Percentiles rank a stretch among this genome's conserved stretches.
Conservation (phyloP, 2,329 filamentous ascomycete species). For the Pseudodiploospora longispora region DNA sequence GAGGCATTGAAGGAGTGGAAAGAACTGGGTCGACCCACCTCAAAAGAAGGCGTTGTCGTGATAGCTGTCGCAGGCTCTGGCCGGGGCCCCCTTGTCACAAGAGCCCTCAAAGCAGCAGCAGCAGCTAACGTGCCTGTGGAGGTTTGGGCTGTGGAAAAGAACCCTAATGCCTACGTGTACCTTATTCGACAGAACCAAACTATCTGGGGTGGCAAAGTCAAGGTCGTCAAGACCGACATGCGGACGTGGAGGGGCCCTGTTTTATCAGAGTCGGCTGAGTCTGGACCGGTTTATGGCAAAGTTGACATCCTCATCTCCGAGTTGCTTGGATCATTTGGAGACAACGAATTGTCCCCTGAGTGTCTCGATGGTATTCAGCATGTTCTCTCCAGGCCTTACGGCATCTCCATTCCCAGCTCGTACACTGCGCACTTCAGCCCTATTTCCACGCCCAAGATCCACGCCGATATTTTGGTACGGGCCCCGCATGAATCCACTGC, state of each 20-base stretch:
- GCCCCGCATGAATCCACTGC: constrained; percentile 56
- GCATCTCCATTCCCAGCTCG: constrained; percentile 86
- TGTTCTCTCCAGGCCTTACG: constrained; percentile 67
- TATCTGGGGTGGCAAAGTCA: constrained; percentile 74
- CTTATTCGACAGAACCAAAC: constrained; percentile 77
- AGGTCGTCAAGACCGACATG: constrained; percentile 94
- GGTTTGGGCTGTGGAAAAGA: constrained; percentile 94
- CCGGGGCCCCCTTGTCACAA: constrained; percentile 82
- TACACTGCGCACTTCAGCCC: constrained; percentile 95
- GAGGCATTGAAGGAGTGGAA: constrained; percentile 77
- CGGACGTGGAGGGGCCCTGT: constrained; percentile 84
- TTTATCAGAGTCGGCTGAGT: constrained; percentile 32
- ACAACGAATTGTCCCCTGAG: constrained; percentile 95
- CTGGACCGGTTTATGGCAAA: constrained; percentile 46
- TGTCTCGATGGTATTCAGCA: constrained; percentile 94
- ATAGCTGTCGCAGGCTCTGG: constrained; percentile 91
- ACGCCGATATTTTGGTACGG: constrained; percentile 68
- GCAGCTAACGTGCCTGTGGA: constrained; percentile 70
- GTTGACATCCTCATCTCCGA: constrained; percentile 94
- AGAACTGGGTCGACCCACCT: constrained; percentile 61
- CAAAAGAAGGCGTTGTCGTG: constrained; percentile 62
- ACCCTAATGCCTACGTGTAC: constrained; percentile 93
- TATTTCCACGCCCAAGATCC: constrained; percentile 76
- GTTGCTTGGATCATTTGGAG: constrained; percentile 87
- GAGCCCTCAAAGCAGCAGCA: constrained; percentile 73